Conservation (phyloP, 495 filamentous ascomycete species). For the Podospora conica region DNA sequence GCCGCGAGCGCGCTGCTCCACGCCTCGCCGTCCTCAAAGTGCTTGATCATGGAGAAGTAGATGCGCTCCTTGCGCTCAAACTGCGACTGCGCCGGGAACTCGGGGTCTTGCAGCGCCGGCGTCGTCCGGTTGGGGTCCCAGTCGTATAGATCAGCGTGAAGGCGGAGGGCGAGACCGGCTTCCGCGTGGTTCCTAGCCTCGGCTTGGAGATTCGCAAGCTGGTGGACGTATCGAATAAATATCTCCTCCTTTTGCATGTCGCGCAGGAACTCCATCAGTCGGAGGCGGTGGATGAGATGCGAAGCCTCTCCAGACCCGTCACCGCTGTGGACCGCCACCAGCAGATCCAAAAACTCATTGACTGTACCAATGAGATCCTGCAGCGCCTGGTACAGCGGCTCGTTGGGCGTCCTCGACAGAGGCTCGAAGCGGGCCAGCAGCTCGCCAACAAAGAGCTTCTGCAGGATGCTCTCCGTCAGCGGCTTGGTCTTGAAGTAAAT, state of each 20-base stretch:
- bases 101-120: conserved; percentile 62
- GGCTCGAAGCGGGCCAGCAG: conserved; percentile 74
- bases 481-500: conserved; percentile 83
- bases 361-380: conserved; percentile 73
- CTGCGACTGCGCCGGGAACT: conserved; percentile 73
- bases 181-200: conserved; percentile 75
- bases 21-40: conserved; percentile 86
- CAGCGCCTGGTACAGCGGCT: conserved; percentile 70
- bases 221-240: conserved; percentile 93
- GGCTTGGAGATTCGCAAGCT: conserved; percentile 73
- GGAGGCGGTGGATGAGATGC: conserved; percentile 75
- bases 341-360: conserved; percentile 83
- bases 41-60: conserved; percentile 89
- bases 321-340: conserved; percentile 85
- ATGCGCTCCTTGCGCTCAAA: conserved; percentile 92
- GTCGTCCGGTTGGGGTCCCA: conserved; percentile 75
- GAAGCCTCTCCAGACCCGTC: conserved; percentile 70
- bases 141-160: conserved; percentile 88
- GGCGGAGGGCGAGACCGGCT: conserved; percentile 81
- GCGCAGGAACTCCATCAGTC: conserved; percentile 92
- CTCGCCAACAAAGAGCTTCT: conserved; percentile 89
- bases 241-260: conserved; percentile 98
- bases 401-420: conserved; percentile 57
- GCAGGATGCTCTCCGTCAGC: conserved; percentile 79
- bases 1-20: conserved; percentile 88